phyloP scores from a whole-genome alignment of 2,329 filamentous ascomycete species.

The Drechslera avenae region DNA sequence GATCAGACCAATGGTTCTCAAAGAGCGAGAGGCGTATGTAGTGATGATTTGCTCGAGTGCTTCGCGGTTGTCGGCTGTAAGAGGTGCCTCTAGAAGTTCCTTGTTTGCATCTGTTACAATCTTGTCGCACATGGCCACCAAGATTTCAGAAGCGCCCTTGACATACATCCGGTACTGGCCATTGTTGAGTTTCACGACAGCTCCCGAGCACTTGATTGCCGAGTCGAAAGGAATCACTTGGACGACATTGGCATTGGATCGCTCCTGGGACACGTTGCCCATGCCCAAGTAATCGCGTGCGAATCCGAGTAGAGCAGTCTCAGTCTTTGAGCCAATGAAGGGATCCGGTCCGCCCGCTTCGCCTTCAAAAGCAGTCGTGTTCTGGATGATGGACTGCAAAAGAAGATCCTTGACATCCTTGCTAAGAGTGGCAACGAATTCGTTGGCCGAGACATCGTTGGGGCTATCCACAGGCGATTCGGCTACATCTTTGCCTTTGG shows the following conservation, averaged over 20 bases:
- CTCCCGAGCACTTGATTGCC: constrained; percentile 71
- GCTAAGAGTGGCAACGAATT: constrained; percentile 60
- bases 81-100: constrained; percentile 57
- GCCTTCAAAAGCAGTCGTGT: constrained; percentile 52
- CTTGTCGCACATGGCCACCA: constrained; percentile 54
- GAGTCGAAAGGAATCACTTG: constrained; percentile 68
- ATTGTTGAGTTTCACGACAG: constrained; percentile 62
- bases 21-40: constrained; percentile 76
- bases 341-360: constrained; percentile 50
- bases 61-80: constrained; percentile 63
- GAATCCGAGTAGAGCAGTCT: constrained; percentile 74
- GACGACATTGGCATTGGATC: constrained; percentile 64
- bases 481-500: constrained; percentile 39
- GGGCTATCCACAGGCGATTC: constrained; percentile 46
- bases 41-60: constrained; percentile 71
- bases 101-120: constrained; percentile 66
- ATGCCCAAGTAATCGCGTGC: constrained; percentile 69
- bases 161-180: constrained; percentile 63
- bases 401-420: constrained; percentile 61
- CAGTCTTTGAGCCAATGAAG: constrained; percentile 78
- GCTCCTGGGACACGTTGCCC: constrained; percentile 64
- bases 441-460: constrained; percentile 58
- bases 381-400: constrained; percentile 59
- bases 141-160: constrained; percentile 59
- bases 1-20: constrained; percentile 82